Evolutionary conservation across 306 rosid species (phyloP), one percentile per base, ranked within the genome.

Genomic region (Mucuna pruriens): DNA sequence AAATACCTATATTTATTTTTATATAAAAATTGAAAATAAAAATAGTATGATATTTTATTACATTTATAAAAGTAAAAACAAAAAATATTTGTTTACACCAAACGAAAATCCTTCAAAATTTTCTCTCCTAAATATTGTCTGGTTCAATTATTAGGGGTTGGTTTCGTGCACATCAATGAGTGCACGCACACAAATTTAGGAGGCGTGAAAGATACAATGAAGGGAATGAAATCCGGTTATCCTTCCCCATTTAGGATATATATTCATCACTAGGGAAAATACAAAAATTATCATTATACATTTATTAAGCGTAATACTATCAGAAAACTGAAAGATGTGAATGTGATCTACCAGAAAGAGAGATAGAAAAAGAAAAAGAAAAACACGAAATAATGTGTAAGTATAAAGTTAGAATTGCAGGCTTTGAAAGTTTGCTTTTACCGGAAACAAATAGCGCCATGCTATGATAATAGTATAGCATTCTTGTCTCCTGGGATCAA

Each of bases 131-230:
- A 33, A 36, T 33, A 12, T 46, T 34, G 58, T 73, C 25, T 66
- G 45, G 22, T 71, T 70, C 52, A 66, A 39, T 48, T 22, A 58
- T 60, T 10, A 52, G 31, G 57, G 57, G 20, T 71, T 17, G 60
- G 67, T 29, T 86, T 84, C 84, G 85, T 81, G 82, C 80, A 87
- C 84, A 84, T 81, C 71, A 58, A 74, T 77, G 44, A 40, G 86
- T 84, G 85, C 83, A 82, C 42, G 87, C 89, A 70, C 88, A 60
- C 85, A 80, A 76, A 3, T 73, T 55, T 52, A 64, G 66, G 49
- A 70, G 75, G 31, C 71, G 54, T 70, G 82, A 75, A 75, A 75
- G 80, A 16, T 76, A 66, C 83, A 82, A 74, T 10, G 11, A 49
- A 81, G 12, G 25, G 10, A 57, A 77, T 58, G 68, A 17, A 51